Conservation (phyloP, 1,284 basidiomycete genomes). For the Malassezia slooffiae region DNA sequence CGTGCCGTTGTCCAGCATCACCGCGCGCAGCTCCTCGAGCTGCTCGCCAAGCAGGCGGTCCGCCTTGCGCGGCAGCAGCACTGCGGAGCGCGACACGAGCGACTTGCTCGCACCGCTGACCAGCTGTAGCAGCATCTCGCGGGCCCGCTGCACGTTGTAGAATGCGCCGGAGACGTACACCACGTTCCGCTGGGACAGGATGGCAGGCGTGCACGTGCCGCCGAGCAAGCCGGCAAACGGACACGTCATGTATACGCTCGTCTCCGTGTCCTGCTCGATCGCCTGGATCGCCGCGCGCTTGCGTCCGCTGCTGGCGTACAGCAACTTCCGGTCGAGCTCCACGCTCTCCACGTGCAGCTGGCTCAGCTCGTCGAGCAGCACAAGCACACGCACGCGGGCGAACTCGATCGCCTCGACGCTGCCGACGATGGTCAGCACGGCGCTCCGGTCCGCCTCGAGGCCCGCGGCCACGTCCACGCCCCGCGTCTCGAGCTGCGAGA, state of each 20-base stretch:
- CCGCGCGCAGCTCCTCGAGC: constrained; percentile 72
- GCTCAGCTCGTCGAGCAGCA: constrained; percentile 71
- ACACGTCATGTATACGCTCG: constrained; percentile 89
- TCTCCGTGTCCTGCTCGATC: constrained; percentile 93
- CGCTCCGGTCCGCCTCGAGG: constrained; percentile 81
- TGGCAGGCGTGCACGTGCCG: constrained; percentile 39
- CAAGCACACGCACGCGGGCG: constrained; percentile 75
- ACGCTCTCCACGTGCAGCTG: constrained; percentile 70
- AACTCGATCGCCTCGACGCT: constrained; percentile 75
- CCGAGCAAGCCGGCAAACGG: constrained; percentile 70
- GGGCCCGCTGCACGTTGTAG: constrained; percentile 83
- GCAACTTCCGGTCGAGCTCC: constrained; percentile 90
- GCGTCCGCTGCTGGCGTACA: constrained; percentile 78
- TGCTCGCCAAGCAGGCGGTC: constrained; percentile 96
- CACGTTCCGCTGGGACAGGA: constrained; percentile 57
- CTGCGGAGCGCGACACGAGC: constrained; percentile 81
- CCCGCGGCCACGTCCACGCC: constrained; percentile 50
- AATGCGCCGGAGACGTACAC: constrained; percentile 98
- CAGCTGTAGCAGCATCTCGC: constrained; percentile 85
- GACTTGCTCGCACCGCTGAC: constrained; percentile 75
- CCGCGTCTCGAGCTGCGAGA: constrained; percentile 49
- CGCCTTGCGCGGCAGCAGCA: constrained; percentile 85
- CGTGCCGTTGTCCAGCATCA: constrained; percentile 93
- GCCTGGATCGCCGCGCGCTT: constrained; percentile 78
- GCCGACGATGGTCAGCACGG: constrained; percentile 81